phyloP scores from a whole-genome alignment of 176 grass and related monocot genomes.

The Zoysia pacifica region DNA sequence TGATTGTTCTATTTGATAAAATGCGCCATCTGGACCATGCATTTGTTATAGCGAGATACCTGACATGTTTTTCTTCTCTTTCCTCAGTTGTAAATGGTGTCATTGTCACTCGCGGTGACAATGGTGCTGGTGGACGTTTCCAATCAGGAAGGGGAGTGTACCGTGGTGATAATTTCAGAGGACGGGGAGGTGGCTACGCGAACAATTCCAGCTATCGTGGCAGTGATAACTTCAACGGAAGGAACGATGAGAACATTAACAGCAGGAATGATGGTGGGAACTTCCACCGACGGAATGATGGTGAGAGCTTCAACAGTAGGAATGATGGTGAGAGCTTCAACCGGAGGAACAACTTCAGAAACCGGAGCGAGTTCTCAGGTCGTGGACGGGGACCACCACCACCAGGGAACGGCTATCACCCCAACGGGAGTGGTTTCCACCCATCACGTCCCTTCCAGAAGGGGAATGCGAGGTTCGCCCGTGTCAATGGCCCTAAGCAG shows the following conservation, averaged over 20 bases:
- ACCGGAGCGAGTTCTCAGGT: slow-evolving; percentile 51
- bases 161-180: slow-evolving; percentile 64
- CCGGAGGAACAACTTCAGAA: slow-evolving; percentile 44
- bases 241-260: slow-evolving; percentile 10
- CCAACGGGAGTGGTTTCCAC: slow-evolving; percentile 39
- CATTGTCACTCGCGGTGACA: slow-evolving; percentile 32
- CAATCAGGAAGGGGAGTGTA: slow-evolving; percentile 53
- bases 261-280: slow-evolving; percentile 8
- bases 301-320: background rate
- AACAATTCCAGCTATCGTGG: slow-evolving; percentile 48
- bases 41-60: background rate
- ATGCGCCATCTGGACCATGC: background rate
- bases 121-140: slow-evolving; percentile 45
- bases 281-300: background rate
- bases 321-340: slow-evolving; percentile 7
- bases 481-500: slow-evolving; percentile 39
- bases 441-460: slow-evolving; percentile 40
- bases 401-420: slow-evolving; percentile 32
- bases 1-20: background rate
- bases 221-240: slow-evolving; percentile 29
- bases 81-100: slow-evolving; percentile 44
- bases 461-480: slow-evolving; percentile 40
- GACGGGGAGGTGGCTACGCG: slow-evolving; percentile 39
- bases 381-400: slow-evolving; percentile 37
- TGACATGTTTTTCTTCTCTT: background rate